A percentile compares a stretch with the other conserved stretches of the same genome.
Evolutionary conservation across 768 basidiomycete species (phyloP).

Genomic region (Amanita polypyramis): DNA sequence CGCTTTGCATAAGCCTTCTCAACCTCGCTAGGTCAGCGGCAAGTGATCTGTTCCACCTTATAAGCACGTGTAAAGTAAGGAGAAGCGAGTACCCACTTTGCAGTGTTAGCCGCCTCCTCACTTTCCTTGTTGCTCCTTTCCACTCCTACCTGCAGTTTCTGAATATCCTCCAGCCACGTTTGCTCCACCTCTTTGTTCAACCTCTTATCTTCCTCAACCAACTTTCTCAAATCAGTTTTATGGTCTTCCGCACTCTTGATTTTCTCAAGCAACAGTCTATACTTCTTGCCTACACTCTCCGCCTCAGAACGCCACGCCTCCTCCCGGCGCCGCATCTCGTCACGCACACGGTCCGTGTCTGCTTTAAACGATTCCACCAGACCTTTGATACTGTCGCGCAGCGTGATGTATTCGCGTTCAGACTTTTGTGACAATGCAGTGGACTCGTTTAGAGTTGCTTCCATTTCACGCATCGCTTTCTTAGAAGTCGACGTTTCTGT

Average conservation of each 20-base stretch:
- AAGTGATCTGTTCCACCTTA: slow-evolving; percentile 31
- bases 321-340: slow-evolving; percentile 70
- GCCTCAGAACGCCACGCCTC: slow-evolving; percentile 58
- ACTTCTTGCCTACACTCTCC: slow-evolving; percentile 61
- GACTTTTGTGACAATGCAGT: slow-evolving; percentile 70
- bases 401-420: slow-evolving; percentile 72
- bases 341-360: slow-evolving; percentile 60
- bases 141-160: slow-evolving; percentile 39
- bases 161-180: slow-evolving; percentile 48
- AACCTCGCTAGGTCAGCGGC: slow-evolving; percentile 57
- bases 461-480: slow-evolving; percentile 74
- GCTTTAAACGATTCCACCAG: slow-evolving; percentile 65
- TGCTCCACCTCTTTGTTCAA: slow-evolving; percentile 49
- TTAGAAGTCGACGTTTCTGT: slow-evolving; percentile 62
- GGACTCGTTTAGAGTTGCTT: slow-evolving; percentile 59
- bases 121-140: slow-evolving; percentile 43
- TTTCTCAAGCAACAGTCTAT: slow-evolving; percentile 52
- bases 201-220: slow-evolving; percentile 39
- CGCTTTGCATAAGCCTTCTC: slow-evolving; percentile 61
- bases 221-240: slow-evolving; percentile 34
- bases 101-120: slow-evolving; percentile 48
- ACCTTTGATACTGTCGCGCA: slow-evolving; percentile 67
- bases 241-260: slow-evolving; percentile 40
- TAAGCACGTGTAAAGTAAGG: slow-evolving; percentile 6
- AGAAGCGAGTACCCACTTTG: slow-evolving; percentile 36